Conservation (phyloP, 768 basidiomycete species). For the Chalciporus piperatus region DNA sequence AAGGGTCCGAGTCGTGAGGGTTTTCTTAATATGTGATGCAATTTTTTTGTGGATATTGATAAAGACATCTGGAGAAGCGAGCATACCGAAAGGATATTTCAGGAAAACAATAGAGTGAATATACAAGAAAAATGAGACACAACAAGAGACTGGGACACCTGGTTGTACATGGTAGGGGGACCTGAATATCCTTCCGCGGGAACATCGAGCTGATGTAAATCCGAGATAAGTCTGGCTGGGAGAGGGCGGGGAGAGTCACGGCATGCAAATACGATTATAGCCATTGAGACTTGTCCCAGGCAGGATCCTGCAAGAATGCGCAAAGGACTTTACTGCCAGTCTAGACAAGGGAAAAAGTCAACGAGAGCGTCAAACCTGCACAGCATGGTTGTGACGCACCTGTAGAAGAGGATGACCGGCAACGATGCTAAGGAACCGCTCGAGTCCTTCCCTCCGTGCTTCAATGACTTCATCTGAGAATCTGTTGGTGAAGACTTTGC, state of each 20-base stretch:
- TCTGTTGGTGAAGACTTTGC: slow-evolving; percentile 97
- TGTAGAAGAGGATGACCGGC: slow-evolving; percentile 96
- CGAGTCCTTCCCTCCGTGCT: slow-evolving; percentile 83
- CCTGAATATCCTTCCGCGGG: slow-evolving; percentile 7
- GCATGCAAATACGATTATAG: slow-evolving; percentile 37
- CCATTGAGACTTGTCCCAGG: slow-evolving; percentile 86
- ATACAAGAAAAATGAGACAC: slow-evolving; percentile 20
- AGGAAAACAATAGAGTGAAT: slow-evolving; percentile 15
- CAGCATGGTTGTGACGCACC: slow-evolving; percentile 39
- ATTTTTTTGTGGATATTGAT: not conserved
- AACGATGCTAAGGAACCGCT: slow-evolving; percentile 92
- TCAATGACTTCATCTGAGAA: slow-evolving; percentile 99
- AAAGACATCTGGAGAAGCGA: slow-evolving; percentile 2
- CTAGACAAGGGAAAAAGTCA: slow-evolving; percentile 36
- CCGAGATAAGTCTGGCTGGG: not conserved
- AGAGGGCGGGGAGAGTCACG: not conserved
- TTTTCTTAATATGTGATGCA: slow-evolving; percentile 12
- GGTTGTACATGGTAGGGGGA: slow-evolving; percentile 18
- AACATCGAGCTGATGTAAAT: slow-evolving; percentile 1
- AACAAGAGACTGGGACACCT: slow-evolving; percentile 13
- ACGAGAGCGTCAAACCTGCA: slow-evolving; percentile 7
- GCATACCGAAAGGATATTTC: slow-evolving; percentile 6
- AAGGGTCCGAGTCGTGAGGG: not conserved
- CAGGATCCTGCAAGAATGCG: slow-evolving; percentile 92
- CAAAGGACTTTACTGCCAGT: slow-evolving; percentile 97